These are phyloP conservation scores for Yarrowia galli DNA, from an alignment of 1,139 yeast species.

Conservation along the genomic window DNA sequence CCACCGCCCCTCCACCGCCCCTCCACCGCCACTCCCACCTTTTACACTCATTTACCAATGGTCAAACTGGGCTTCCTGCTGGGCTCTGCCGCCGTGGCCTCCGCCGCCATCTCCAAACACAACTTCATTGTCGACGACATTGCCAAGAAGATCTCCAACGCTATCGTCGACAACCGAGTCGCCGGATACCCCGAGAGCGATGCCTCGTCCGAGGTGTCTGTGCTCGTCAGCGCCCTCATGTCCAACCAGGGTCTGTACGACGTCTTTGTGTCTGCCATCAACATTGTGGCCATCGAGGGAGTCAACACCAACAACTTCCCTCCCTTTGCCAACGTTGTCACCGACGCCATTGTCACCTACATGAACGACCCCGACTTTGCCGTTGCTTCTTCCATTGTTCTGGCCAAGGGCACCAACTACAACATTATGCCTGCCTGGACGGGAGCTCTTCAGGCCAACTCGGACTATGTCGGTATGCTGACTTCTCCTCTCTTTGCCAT, in stretches of 20 bases:
- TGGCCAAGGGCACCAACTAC: background rate
- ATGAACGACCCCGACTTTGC: background rate
- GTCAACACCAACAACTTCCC: background rate
- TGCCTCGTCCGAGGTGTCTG: background rate
- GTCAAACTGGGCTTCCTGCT: conserved; percentile 8
- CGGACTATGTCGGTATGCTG: background rate
- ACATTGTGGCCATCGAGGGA: background rate
- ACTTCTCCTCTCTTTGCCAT: background rate
- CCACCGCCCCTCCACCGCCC: no score
- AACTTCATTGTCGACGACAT: background rate
- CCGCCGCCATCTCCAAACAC: background rate
- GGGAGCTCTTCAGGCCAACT: background rate
- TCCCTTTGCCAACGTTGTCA: background rate
- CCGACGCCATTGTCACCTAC: background rate
- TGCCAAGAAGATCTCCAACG: background rate
- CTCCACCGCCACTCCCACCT: background rate
- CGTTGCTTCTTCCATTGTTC: background rate
- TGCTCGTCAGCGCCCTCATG: background rate
- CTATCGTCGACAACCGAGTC: background rate
- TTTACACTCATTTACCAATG: conserved; percentile 16
- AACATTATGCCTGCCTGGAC: background rate
- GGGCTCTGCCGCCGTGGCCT: background rate
- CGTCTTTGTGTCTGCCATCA: background rate
- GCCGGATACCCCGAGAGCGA: background rate
- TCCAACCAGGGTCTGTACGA: background rate